Conservation (phyloP, 176 grass and related monocot species). For the Carex parvula region DNA sequence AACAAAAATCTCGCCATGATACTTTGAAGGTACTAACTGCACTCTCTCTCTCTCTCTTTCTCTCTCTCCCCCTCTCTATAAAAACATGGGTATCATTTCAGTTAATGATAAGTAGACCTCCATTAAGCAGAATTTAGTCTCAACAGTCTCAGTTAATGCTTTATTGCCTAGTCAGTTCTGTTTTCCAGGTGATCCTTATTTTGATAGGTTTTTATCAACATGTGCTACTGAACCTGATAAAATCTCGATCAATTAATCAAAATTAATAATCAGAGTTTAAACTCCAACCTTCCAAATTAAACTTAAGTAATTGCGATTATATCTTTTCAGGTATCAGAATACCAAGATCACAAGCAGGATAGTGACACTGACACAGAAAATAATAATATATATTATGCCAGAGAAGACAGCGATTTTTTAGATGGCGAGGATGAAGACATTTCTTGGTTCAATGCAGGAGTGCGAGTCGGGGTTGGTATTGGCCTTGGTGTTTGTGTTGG, state of each 20-base stretch:
- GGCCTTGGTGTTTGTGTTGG: constrained; percentile 89
- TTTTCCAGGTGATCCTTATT: neutral
- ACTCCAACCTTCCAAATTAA: constrained; percentile 13
- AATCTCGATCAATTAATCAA: neutral
- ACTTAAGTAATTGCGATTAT: neutral
- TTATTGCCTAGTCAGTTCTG: neutral
- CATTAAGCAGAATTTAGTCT: neutral
- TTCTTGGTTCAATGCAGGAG: constrained; percentile 96
- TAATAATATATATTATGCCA: constrained; percentile 41
- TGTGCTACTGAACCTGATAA: neutral
- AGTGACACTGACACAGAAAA: constrained; percentile 55
- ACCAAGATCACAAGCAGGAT: constrained; percentile 41
- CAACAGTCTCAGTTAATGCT: neutral
- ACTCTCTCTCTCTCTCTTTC: neutral
- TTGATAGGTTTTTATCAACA: neutral
- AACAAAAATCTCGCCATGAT: constrained; percentile 34
- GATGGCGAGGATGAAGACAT: constrained; percentile 86
- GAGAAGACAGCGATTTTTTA: constrained; percentile 45
- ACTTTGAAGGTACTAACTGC: constrained; percentile 48
- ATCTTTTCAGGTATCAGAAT: constrained; percentile 57
- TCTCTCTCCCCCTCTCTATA: neutral
- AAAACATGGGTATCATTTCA: neutral
- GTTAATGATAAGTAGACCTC: neutral
- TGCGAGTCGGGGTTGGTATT: constrained; percentile 79
- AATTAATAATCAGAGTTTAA: neutral